Conservation (phyloP, 208 protist species). For the Trypanosoma grayi region DNA sequence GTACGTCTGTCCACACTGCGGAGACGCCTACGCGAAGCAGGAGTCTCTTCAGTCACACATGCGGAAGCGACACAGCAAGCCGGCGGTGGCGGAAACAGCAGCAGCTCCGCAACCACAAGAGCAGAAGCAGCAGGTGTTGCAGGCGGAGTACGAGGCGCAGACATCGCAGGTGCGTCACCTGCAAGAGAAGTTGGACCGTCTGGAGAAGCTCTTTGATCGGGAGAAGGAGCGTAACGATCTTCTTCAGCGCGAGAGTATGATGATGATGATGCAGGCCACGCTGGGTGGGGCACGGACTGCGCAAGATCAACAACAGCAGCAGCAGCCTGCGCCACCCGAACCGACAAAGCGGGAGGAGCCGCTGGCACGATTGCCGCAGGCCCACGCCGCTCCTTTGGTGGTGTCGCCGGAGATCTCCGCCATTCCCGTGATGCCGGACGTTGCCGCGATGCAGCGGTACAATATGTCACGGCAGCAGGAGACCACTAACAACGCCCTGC, state of each 20-base stretch:
- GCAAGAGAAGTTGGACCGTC: constrained; percentile 41
- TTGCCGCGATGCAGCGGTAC: constrained; percentile 69
- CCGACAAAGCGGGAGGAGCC: not conserved
- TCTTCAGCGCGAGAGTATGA: constrained; percentile 46
- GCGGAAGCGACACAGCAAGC: constrained; percentile 72
- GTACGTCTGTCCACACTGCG: constrained; percentile 63
- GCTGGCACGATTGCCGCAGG: not conserved
- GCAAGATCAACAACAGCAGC: not conserved
- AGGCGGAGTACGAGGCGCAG: constrained; percentile 1
- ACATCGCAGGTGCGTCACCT: constrained; percentile 27
- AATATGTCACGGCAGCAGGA: constrained; percentile 68
- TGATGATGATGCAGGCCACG: constrained; percentile 53
- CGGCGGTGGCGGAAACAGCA: not conserved
- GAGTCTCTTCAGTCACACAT: constrained; percentile 90
- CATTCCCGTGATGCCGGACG: constrained; percentile 75
- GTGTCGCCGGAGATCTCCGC: constrained; percentile 28
- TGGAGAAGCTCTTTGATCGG: constrained; percentile 47
- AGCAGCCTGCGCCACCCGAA: not conserved
- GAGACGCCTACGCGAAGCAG: constrained; percentile 77
- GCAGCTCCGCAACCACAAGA: constrained; percentile 11
- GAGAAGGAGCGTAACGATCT: constrained; percentile 56
- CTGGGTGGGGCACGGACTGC: not conserved
- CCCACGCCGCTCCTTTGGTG: not conserved
- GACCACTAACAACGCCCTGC: constrained; percentile 53
- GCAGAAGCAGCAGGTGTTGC: not conserved